Evolutionary conservation across 768 basidiomycete genomes (phyloP).

Genomic region (Roridomyces roridus): DNA sequence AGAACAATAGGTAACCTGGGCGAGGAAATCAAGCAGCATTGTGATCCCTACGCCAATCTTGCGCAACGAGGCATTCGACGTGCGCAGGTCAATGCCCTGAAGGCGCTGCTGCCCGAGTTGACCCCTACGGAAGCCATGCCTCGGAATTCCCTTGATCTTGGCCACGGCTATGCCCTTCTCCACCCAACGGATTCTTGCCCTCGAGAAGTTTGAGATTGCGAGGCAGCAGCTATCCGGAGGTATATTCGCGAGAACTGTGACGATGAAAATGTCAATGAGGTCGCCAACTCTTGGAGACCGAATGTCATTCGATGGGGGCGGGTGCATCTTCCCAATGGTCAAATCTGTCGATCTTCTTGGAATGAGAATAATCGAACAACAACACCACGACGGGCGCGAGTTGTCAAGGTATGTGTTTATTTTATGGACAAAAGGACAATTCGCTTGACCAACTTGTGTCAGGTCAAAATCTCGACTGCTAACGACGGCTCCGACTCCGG

Average conservation of each 20-base stretch:
- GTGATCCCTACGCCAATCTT: slow-evolving; percentile 25
- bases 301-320: too few species aligned
- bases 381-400: too few species aligned
- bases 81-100: slow-evolving; percentile 25
- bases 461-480: not conserved
- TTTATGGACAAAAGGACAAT: not conserved
- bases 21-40: too few species aligned
- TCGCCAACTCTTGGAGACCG: too few species aligned
- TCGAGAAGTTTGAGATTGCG: slow-evolving; percentile 1
- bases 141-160: slow-evolving; percentile 12
- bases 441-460: not conserved
- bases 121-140: not conserved
- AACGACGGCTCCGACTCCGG: too few species aligned
- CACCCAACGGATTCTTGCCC: slow-evolving; percentile 22
- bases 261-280: too few species aligned
- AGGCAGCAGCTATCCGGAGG: slow-evolving; percentile 4
- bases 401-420: too few species aligned
- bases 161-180: slow-evolving; percentile 20
- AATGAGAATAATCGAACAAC: too few species aligned
- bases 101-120: slow-evolving; percentile 5
- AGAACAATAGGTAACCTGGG: slow-evolving; percentile 24
- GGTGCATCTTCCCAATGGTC: too few species aligned
- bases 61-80: slow-evolving; percentile 16
- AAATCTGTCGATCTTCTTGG: too few species aligned
- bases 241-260: too few species aligned